Conservation (phyloP, 225 moss, liverwort and hornwort species). For the Neckera pumila region DNA sequence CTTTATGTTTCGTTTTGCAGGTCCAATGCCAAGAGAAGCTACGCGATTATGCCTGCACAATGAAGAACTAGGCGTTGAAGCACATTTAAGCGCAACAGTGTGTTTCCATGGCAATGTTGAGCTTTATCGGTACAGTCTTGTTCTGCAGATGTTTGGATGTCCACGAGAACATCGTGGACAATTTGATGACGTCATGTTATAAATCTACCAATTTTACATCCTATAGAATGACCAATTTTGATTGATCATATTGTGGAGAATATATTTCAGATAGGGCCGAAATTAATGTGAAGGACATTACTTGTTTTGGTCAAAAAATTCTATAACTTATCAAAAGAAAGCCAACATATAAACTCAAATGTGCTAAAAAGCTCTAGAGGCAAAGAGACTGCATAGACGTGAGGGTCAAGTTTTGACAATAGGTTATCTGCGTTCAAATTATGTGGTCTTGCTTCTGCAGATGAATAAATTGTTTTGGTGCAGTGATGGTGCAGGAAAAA, state of each 20-base stretch:
- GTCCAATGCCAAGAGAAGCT: too few relatives aligned
- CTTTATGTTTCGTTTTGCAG: too few relatives aligned
- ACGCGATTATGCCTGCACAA: too few relatives aligned
- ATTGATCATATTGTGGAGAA: not conserved
- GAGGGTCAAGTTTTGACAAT: not conserved
- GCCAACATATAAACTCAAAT: not conserved
- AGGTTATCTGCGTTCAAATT: not conserved
- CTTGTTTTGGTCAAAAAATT: not conserved
- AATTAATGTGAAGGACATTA: not conserved
- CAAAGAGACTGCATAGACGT: not conserved
- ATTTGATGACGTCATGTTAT: not conserved
- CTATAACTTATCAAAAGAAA: not conserved
- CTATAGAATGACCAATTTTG: not conserved
- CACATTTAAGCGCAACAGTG: too few relatives aligned
- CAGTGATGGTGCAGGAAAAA: constrained; percentile 36
- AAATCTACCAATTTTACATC: not conserved
- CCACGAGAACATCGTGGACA: too few relatives aligned
- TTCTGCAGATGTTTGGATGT: not conserved
- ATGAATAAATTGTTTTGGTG: not conserved
- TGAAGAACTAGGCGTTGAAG: too few relatives aligned
- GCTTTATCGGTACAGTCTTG: too few relatives aligned
- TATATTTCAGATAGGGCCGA: not conserved
- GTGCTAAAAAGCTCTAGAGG: not conserved
- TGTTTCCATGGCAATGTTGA: too few relatives aligned
- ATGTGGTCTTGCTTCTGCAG: not conserved